phyloP scores from a whole-genome alignment of 140 eudicot genomes.

The Senecio squalidus region DNA sequence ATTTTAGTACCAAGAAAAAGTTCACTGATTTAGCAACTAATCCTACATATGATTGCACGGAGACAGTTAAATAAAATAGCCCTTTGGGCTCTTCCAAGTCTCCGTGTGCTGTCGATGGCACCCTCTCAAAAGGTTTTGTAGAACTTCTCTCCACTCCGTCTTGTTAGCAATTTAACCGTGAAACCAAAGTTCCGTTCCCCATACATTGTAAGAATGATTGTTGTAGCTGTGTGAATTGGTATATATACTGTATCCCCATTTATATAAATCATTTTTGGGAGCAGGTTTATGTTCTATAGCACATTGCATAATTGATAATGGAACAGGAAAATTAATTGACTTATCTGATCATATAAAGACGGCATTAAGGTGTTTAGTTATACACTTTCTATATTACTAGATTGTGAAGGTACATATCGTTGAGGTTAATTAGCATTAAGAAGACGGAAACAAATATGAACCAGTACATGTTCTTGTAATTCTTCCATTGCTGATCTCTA shows the following conservation, averaged over 20 bases:
- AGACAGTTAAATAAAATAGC: constrained; percentile 23
- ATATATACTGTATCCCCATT: no score
- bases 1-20: constrained; percentile 38
- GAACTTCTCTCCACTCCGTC: constrained; percentile 60
- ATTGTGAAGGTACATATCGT: neutral
- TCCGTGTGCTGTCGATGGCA: constrained; percentile 76
- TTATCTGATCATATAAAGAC: constrained; percentile 27
- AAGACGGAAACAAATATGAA: constrained; percentile 31
- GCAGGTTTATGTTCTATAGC: neutral
- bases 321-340: neutral
- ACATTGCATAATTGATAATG: neutral
- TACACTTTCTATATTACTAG: no score
- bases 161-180: constrained; percentile 45
- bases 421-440: no score
- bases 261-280: no score
- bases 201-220: constrained; percentile 15
- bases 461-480: constrained; percentile 13
- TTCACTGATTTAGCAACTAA: constrained; percentile 7
- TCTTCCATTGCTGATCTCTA: constrained; percentile 30
- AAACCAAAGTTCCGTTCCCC: constrained; percentile 55
- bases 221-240: no score
- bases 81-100: constrained; percentile 15
- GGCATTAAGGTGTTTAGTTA: no score
- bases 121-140: constrained; percentile 78
- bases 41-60: constrained; percentile 26